A percentile compares a stretch with the other conserved stretches of the same genome.
These are phyloP conservation scores for Kwoniella shandongensis DNA, from an alignment of 768 basidiomycete genomes.

Conservation along the genomic window DNA sequence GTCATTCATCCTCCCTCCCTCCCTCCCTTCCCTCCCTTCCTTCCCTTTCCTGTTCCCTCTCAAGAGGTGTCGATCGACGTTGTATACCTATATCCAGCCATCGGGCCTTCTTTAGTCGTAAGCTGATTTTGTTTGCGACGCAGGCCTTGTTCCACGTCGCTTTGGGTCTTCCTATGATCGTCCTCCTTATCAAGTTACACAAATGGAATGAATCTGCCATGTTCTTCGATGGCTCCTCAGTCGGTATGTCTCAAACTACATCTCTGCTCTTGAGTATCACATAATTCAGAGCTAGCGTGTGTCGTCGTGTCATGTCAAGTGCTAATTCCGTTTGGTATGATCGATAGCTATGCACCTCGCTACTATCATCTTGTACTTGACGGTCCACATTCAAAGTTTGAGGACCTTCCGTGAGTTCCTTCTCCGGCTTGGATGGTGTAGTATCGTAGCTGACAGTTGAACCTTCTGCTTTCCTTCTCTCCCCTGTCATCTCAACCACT, in stretches of 20 bases:
- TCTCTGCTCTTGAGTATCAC: no score
- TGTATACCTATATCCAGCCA: no score
- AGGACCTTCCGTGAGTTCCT: constrained; percentile 65
- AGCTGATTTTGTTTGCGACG: background rate
- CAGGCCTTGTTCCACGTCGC: constrained; percentile 86
- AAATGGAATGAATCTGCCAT: constrained; percentile 89
- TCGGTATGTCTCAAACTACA: constrained; percentile 69
- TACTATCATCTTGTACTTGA: constrained; percentile 73
- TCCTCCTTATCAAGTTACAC: constrained; percentile 74
- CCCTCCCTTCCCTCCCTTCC: background rate
- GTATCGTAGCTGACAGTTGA: background rate
- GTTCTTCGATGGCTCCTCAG: constrained; percentile 87
- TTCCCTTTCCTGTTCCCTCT: no score
- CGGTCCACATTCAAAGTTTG: constrained; percentile 75
- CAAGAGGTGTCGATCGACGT: no score
- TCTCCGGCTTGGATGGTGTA: background rate
- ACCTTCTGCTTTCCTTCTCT: background rate
- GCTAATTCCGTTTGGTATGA: no score
- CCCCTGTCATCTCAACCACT: background rate
- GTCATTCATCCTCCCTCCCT: constrained; percentile 41
- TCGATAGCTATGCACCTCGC: constrained; percentile 63
- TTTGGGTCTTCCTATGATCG: constrained; percentile 72
- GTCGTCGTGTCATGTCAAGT: no score
- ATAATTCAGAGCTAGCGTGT: no score
- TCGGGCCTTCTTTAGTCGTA: no score